These are phyloP conservation scores for Lactarius vividus DNA, from an alignment of 768 basidiomycete species.

Conservation along the genomic window DNA sequence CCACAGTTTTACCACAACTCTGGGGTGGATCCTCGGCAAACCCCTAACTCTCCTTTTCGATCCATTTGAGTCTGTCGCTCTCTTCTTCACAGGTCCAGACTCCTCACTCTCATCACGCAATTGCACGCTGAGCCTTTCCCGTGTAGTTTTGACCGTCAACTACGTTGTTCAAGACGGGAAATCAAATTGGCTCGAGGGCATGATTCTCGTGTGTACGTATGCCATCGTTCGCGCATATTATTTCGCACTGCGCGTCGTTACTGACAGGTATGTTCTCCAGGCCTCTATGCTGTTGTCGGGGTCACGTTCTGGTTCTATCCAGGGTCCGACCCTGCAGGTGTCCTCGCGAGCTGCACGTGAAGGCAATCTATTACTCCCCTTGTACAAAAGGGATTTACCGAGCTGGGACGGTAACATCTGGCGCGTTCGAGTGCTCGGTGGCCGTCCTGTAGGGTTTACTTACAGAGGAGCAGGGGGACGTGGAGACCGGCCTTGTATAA, in stretches of 20 bases:
- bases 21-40: conserved; percentile 82
- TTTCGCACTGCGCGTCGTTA: not conserved
- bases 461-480: no score
- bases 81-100: conserved; percentile 45
- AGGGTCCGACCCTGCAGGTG: conserved; percentile 28
- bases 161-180: conserved; percentile 79
- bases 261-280: conserved; percentile 35
- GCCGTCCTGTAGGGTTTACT: no score
- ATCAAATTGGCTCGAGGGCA: conserved; percentile 82
- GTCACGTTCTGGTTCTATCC: conserved; percentile 66
- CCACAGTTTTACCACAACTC: conserved; percentile 61
- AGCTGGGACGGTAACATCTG: no score
- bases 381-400: no score
- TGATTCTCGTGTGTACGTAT: conserved; percentile 61
- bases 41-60: conserved; percentile 82
- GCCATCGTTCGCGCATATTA: not conserved
- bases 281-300: conserved; percentile 68
- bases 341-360: conserved; percentile 15
- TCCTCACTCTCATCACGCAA: not conserved
- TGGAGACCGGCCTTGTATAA: no score
- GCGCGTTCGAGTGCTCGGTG: no score
- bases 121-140: not conserved
- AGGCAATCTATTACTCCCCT: not conserved
- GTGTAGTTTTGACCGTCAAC: conserved; percentile 74
- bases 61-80: conserved; percentile 78